phyloP scores from a whole-genome alignment of 768 basidiomycete species.

The Pisolithus orientalis region DNA sequence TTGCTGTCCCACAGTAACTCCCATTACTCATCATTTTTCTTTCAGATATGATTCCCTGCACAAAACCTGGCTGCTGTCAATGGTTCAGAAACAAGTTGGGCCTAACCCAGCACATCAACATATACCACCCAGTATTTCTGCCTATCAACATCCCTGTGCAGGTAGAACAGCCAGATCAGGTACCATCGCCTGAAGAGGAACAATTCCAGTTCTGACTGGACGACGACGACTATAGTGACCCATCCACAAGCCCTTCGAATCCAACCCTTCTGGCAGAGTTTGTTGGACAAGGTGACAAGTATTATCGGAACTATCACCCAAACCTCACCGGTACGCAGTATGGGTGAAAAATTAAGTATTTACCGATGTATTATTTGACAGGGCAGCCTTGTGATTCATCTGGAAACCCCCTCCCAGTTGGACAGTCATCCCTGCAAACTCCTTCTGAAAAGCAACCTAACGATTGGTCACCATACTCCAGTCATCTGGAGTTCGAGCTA shows the following conservation, averaged over 20 bases:
- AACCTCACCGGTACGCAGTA: background rate
- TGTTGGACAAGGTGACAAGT: background rate
- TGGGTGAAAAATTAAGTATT: background rate
- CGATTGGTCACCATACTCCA: slow-evolving; percentile 1
- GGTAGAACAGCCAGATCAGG: background rate
- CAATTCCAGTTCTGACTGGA: background rate
- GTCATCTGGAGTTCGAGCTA: background rate
- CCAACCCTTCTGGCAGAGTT: background rate
- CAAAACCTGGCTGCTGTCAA: background rate
- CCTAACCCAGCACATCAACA: background rate
- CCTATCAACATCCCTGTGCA: background rate
- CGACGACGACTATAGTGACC: background rate
- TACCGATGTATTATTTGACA: background rate
- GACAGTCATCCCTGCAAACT: background rate
- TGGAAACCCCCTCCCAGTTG: slow-evolving; percentile 6
- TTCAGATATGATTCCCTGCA: background rate
- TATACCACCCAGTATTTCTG: background rate
- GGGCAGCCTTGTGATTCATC: background rate
- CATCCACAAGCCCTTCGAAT: background rate
- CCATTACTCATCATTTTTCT: too few relatives aligned
- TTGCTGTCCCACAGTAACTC: too few relatives aligned
- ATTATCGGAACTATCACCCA: slow-evolving; percentile 7
- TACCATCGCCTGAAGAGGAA: background rate
- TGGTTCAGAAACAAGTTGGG: slow-evolving; percentile 1
- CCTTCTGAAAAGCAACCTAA: background rate